Percentiles rank a stretch among this genome's conserved stretches.
These are phyloP conservation scores for Leccinellum rugosiceps DNA, from an alignment of 768 basidiomycete genomes.

Conservation along the genomic window DNA sequence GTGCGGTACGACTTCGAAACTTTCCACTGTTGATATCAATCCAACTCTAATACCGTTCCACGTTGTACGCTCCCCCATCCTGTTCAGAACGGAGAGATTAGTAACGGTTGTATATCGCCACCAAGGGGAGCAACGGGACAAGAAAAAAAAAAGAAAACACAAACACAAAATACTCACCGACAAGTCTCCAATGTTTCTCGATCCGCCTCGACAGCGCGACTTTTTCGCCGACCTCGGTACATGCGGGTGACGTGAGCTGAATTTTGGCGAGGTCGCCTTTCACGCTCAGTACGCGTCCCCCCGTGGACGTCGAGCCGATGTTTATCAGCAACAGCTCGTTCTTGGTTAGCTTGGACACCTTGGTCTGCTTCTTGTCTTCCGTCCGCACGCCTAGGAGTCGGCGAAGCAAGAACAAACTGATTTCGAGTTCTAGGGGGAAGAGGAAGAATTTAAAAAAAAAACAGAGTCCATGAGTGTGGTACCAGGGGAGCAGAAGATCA, in stretches of 20 bases:
- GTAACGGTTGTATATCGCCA: not conserved
- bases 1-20: not conserved
- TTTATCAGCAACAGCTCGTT: constrained; percentile 94
- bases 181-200: constrained; percentile 97
- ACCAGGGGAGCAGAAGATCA: not conserved
- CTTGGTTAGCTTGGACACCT: constrained; percentile 87
- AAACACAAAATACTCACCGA: too few species aligned
- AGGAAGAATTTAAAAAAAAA: too few species aligned
- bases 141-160: not conserved
- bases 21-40: constrained; percentile 36
- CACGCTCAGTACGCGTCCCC: constrained; percentile 90
- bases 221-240: constrained; percentile 97
- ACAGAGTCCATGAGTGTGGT: not conserved
- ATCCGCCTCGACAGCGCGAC: constrained; percentile 92
- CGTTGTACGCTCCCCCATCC: constrained; percentile 82
- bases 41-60: constrained; percentile 78
- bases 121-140: not conserved
- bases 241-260: constrained; percentile 89
- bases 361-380: constrained; percentile 98
- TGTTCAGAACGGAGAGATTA: constrained; percentile 20
- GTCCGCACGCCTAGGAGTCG: constrained; percentile 97
- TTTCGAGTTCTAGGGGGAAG: constrained; percentile 70
- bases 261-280: constrained; percentile 96
- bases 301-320: constrained; percentile 96
- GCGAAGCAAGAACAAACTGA: constrained; percentile 91